Percentiles rank a stretch among this genome's conserved stretches.
phyloP scores from a whole-genome alignment of 129 eudicot species.

The Escallonia herrerae region DNA sequence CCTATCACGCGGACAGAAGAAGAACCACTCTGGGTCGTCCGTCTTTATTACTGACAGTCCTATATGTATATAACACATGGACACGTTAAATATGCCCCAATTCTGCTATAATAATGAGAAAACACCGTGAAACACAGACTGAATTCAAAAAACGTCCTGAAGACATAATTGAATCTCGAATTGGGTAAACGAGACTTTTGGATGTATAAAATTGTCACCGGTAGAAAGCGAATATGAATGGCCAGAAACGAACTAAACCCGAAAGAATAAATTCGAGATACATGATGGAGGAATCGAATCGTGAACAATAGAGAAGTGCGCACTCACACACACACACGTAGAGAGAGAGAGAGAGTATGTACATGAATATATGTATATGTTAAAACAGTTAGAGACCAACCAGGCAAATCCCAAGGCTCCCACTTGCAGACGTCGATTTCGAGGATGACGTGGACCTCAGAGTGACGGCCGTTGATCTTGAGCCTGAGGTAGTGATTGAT shows the following conservation, averaged over 20 bases:
- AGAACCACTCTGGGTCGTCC: slow-evolving; percentile 71
- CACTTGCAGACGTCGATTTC: slow-evolving; percentile 67
- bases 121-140: background rate
- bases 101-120: background rate
- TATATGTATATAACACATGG: slow-evolving; percentile 7
- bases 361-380: background rate
- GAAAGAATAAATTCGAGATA: too few species aligned
- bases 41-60: slow-evolving; percentile 60
- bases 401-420: slow-evolving; percentile 76
- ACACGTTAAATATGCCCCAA: background rate
- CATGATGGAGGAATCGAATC: too few species aligned
- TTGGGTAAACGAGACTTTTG: too few species aligned
- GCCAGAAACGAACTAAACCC: background rate
- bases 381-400: slow-evolving; percentile 8
- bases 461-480: slow-evolving; percentile 54
- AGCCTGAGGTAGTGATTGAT: slow-evolving; percentile 44
- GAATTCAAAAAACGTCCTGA: background rate
- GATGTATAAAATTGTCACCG: background rate
- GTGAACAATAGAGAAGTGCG: too few species aligned
- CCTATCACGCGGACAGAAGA: slow-evolving; percentile 63
- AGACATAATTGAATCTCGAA: background rate
- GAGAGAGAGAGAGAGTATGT: too few species aligned
- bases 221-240: background rate
- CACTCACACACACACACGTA: too few species aligned
- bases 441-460: slow-evolving; percentile 52